Evolutionary conservation across 1,284 basidiomycete genomes (phyloP), one percentile per base, ranked within the genome.

Genomic region (Apiotrichum laibachii): DNA sequence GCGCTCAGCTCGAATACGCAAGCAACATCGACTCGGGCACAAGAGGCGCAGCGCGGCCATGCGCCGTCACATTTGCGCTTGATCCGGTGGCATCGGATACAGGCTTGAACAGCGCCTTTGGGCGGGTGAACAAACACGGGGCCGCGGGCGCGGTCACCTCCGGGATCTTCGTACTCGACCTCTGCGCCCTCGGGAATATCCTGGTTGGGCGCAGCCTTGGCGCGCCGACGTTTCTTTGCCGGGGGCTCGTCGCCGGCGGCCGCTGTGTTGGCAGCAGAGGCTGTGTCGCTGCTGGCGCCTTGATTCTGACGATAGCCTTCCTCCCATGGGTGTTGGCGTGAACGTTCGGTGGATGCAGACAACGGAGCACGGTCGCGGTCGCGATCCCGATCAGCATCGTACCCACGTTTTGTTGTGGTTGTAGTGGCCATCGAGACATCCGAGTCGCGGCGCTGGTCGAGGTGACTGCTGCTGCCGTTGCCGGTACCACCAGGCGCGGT

Each of bases 51-150:
- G 21, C 73, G 65, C 1, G 73, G 73, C 56, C 64, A 64, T 0
- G 65, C 68, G 35, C 69, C 67, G 50, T 76, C 72, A 46, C 73
- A 76, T 55, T 76, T 76, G 45, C 73, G 61, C 60, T 76, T 76
- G 55, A 76, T 74, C 40, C 71, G 59, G 53, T 76, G 73, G 50
- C 73, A 76, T 43, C 73, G 54, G 16, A 74, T 67, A 50, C 73
- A 76, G 12, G 73, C 73, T 56, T 76, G 73, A 9, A 70, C 69
- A 2, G 68, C 67, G 7, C 67, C 67, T 50, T 69, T 64, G 4
- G 69, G 68, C 8, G 73, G 71, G 45, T 74, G 72, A 5, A 73
- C 61, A 49, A 71, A 76, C 2, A 76, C 69, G 15, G 70, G 70
- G 12, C 73, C 73, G 6, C 63, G 50, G 19, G 66, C 61, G 22